Conservation (phyloP, 306 rosid genomes). For the Lablab purpureus region DNA sequence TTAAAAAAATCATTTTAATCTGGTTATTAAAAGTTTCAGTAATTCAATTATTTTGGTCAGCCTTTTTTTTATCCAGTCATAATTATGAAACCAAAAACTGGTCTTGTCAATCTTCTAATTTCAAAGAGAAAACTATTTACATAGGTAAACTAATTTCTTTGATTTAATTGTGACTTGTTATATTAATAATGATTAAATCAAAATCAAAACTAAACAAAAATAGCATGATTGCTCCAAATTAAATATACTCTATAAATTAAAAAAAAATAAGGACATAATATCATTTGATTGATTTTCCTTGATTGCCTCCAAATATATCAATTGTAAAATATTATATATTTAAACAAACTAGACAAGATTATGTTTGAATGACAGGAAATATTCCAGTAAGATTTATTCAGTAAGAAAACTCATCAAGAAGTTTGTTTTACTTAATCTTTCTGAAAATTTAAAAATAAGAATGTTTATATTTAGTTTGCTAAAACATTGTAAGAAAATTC, state of each 20-base stretch:
- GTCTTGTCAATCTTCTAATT: too few species aligned
- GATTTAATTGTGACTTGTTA: neutral
- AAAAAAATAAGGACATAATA: neutral
- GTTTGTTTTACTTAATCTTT: too few species aligned
- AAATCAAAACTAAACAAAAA: neutral
- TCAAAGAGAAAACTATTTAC: too few species aligned
- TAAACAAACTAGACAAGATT: neutral
- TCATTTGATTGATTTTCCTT: neutral
- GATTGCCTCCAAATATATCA: neutral
- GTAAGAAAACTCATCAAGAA: neutral
- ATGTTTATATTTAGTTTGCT: too few species aligned
- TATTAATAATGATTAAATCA: neutral
- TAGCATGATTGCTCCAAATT: neutral
- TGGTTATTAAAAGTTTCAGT: too few species aligned
- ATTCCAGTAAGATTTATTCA: neutral
- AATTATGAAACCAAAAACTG: too few species aligned
- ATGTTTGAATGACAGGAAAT: neutral
- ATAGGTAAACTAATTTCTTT: neutral
- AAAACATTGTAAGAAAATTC: too few species aligned
- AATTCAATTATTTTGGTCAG: too few species aligned
- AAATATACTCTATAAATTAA: neutral
- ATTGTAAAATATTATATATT: too few species aligned
- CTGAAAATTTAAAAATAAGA: too few species aligned
- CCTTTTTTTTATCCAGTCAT: too few species aligned
- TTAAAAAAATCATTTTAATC: too few species aligned